These are phyloP conservation scores for Ramaria sp. DNA, from an alignment of 768 basidiomycete genomes.

Conservation along the genomic window DNA sequence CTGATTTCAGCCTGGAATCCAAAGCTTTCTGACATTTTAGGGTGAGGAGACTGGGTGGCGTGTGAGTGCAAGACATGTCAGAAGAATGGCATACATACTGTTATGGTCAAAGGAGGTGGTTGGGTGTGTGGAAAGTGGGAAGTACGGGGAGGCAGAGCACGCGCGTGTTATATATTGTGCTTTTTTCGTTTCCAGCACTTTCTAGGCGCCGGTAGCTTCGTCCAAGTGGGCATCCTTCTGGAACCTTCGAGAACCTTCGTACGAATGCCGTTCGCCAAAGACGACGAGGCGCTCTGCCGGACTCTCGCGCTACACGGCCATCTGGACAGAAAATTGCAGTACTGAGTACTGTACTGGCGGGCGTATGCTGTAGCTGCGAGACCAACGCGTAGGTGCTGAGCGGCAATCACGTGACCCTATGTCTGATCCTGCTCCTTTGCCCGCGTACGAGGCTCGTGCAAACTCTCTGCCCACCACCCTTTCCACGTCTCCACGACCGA, in stretches of 20 bases:
- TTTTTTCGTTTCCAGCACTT: constrained; percentile 8
- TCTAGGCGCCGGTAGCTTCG: constrained; percentile 1
- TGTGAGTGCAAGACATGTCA: background rate
- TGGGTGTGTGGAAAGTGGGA: background rate
- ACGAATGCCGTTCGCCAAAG: too few relatives aligned
- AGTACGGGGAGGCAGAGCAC: background rate
- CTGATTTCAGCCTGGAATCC: constrained; percentile 99
- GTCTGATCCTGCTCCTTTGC: background rate
- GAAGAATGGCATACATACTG: background rate
- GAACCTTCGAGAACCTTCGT: constrained; percentile 7
- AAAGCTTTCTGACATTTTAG: constrained; percentile 56
- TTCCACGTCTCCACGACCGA: background rate
- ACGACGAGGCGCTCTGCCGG: background rate
- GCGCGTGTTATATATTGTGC: constrained; percentile 3
- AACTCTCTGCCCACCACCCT: background rate
- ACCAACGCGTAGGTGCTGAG: background rate
- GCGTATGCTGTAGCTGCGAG: too few relatives aligned
- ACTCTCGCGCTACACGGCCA: background rate
- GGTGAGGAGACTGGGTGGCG: background rate
- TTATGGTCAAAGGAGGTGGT: background rate
- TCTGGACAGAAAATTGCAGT: background rate
- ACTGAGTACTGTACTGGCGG: background rate
- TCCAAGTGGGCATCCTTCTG: background rate
- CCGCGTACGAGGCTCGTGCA: background rate
- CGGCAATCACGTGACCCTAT: background rate